Evolutionary conservation across 192 early-diverging fungal genomes (phyloP), one percentile per base, ranked within the genome.

Genomic region (Coemansia sp.): DNA sequence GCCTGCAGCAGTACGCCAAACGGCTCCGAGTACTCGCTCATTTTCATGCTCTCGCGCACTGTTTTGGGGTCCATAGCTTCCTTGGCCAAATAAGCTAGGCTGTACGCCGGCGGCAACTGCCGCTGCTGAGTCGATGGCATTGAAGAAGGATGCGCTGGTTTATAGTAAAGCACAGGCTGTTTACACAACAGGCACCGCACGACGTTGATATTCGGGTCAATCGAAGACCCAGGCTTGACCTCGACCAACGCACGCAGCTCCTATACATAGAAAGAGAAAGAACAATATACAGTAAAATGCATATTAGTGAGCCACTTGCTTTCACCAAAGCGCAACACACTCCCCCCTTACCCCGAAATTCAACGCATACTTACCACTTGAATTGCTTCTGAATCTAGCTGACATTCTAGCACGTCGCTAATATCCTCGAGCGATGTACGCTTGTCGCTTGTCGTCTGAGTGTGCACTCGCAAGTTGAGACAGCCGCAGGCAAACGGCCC

Each of bases 181-280:
- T 70, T 78, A 68, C 81, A 83, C 72, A 83, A 70, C 70, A 78
- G 40, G 65, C 81, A 83, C 6, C 81, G 81, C 49, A 83, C 72
- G 11, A 69, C 71, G 49, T 70, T 83, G 70, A 83, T 83, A 58
- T 74, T 83, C 10, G 70, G 81, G 64, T 83, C 81, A 33, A 83
- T 78, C 29, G 81, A 83, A 5, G 81, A 83, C 62, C 73, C 81
- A 15, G 69, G 64, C 70, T 78, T 78, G 68, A 83, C 71, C 29
- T 83, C 81, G 12, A 75, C 66, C 68, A 83, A 64, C 12, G 72
- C 49, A 38, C 68, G 70, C 64, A 78, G 55, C 11, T 68, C 72
- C 80, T 83, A 78, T 38, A 41, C 20, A 8, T 38, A 41, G 8
- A 8, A 33, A 6, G 31, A 20, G 55, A 20, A 11, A 31, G 40